Percentiles rank a stretch among this genome's conserved stretches.
These are phyloP conservation scores for Lipomyces orientalis DNA, from an alignment of 805 yeast genomes.

Conservation along the genomic window DNA sequence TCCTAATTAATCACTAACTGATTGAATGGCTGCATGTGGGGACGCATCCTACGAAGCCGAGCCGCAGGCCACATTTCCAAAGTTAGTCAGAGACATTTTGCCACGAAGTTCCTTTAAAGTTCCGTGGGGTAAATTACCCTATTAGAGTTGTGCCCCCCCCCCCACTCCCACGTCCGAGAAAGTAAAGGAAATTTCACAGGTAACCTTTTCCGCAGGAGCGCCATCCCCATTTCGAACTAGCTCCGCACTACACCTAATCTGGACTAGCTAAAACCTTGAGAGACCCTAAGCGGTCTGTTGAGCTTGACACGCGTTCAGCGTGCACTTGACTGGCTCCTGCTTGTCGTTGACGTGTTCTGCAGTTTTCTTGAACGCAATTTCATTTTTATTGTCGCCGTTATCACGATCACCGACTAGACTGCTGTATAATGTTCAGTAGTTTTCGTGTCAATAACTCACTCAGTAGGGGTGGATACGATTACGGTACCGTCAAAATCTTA, in stretches of 20 bases:
- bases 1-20: too few species aligned
- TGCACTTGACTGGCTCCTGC: background rate
- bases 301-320: background rate
- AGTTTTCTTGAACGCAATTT: background rate
- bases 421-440: background rate
- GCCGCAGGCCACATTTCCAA: too few species aligned
- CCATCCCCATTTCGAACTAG: background rate
- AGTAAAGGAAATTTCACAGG: background rate
- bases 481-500: too few species aligned
- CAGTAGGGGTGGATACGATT: too few species aligned
- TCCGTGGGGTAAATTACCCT: conserved; percentile 1
- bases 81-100: background rate
- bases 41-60: too few species aligned
- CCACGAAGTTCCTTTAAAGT: background rate
- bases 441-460: background rate
- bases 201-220: background rate
- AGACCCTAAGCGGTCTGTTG: background rate
- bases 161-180: background rate
- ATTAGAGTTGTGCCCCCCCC: background rate
- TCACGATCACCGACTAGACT: background rate
- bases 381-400: background rate
- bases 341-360: background rate
- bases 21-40: too few species aligned
- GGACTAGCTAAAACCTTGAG: background rate
- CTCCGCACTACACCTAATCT: background rate